phyloP scores from a whole-genome alignment of 495 filamentous ascomycete genomes.

The Lepidopterella palustris region DNA sequence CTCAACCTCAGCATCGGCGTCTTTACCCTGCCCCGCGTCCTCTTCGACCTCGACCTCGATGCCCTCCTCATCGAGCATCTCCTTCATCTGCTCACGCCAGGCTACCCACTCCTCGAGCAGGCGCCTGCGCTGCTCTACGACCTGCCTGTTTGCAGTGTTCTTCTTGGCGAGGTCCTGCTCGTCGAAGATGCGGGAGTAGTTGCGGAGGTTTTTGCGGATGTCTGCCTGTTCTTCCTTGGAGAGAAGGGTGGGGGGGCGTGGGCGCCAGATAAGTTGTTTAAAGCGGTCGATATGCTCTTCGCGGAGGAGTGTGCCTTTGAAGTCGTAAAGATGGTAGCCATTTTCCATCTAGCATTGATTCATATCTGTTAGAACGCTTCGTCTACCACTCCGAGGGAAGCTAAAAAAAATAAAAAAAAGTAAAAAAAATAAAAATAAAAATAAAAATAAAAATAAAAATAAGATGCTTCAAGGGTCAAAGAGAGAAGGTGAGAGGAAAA shows the following conservation, averaged over 20 bases:
- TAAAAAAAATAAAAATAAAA: no score
- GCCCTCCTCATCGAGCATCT: conserved; percentile 57
- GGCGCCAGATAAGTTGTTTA: conserved; percentile 94
- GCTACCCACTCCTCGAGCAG: conserved; percentile 83
- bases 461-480: no score
- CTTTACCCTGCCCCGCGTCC: conserved; percentile 43
- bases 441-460: no score
- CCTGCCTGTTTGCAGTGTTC: conserved; percentile 84
- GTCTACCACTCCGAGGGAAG: no score
- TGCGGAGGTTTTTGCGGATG: conserved; percentile 95
- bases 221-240: conserved; percentile 92
- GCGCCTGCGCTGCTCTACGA: conserved; percentile 79
- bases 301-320: conserved; percentile 79
- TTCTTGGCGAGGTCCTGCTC: conserved; percentile 89
- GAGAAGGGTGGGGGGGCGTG: conserved; percentile 80
- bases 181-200: conserved; percentile 91
- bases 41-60: conserved; percentile 50
- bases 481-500: conserved; percentile 13
- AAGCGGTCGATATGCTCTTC: conserved; percentile 94
- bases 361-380: neutral
- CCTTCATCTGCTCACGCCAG: conserved; percentile 70
- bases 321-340: conserved; percentile 96
- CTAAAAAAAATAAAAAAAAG: no score
- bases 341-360: conserved; percentile 88
- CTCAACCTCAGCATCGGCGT: conserved; percentile 72